Evolutionary conservation across 1,284 basidiomycete genomes (phyloP).

Genomic region (Ceratobasidium sp.): DNA sequence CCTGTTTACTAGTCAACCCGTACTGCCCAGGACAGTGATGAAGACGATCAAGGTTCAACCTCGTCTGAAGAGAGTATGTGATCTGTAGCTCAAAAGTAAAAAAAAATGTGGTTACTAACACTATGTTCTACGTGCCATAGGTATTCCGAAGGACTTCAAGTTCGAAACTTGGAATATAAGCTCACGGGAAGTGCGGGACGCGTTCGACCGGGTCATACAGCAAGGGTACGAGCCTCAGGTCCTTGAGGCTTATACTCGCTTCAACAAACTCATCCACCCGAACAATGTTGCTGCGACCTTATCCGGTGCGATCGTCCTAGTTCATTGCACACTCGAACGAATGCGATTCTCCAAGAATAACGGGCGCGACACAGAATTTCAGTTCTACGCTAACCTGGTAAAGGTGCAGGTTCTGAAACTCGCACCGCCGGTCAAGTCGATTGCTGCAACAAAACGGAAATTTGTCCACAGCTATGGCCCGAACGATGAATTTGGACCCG

Average conservation of each 20-base stretch:
- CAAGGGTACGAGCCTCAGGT: too few relatives aligned
- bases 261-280: neutral
- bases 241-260: neutral
- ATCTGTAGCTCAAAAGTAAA: too few relatives aligned
- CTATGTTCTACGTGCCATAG: too few relatives aligned
- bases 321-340: neutral
- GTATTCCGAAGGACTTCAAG: too few relatives aligned
- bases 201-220: constrained; percentile 7
- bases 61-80: too few relatives aligned
- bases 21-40: too few relatives aligned
- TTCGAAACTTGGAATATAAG: too few relatives aligned
- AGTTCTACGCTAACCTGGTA: neutral
- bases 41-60: neutral
- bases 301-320: neutral
- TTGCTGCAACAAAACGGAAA: neutral
- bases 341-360: neutral
- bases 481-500: neutral
- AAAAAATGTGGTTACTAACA: too few relatives aligned
- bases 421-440: neutral
- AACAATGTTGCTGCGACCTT: neutral
- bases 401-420: constrained; percentile 8
- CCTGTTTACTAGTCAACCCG: too few relatives aligned
- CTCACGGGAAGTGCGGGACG: neutral
- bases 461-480: neutral
- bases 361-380: neutral